phyloP scores from a whole-genome alignment of 345 rosid species.

The Murraya paniculata region DNA sequence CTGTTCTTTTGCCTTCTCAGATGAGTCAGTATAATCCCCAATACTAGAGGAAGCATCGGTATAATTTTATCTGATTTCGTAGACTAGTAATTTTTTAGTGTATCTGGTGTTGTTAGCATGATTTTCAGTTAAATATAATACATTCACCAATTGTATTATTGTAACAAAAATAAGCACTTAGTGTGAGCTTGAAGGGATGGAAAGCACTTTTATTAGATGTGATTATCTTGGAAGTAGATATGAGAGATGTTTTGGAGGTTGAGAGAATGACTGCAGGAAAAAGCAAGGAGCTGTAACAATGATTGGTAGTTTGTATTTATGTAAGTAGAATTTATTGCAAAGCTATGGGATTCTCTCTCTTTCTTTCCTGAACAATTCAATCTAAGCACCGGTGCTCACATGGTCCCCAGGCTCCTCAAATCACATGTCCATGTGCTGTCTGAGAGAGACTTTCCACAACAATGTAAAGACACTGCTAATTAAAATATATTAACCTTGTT shows the following conservation, averaged over 20 bases:
- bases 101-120: constrained; percentile 4
- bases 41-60: neutral
- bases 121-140: constrained; percentile 8
- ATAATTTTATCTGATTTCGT: neutral
- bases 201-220: neutral
- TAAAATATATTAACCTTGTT: constrained; percentile 17
- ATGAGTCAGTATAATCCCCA: constrained; percentile 46
- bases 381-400: constrained; percentile 45
- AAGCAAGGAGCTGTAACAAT: constrained; percentile 32
- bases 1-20: constrained; percentile 74
- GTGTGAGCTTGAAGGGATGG: neutral
- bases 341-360: constrained; percentile 35
- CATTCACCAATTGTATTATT: neutral
- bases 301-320: constrained; percentile 29
- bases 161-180: constrained; percentile 12
- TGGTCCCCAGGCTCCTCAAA: constrained; percentile 61
- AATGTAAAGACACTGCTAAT: neutral
- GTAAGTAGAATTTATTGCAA: constrained; percentile 31
- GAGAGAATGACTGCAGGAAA: constrained; percentile 22
- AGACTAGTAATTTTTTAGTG: neutral
- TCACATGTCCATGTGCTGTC: constrained; percentile 69
- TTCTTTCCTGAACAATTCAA: neutral
- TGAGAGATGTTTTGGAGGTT: constrained; percentile 11
- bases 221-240: constrained; percentile 15
- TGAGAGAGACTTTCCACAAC: constrained; percentile 63